Conservation (phyloP, 2,329 filamentous ascomycete species). For the Byssothecium circinans region DNA sequence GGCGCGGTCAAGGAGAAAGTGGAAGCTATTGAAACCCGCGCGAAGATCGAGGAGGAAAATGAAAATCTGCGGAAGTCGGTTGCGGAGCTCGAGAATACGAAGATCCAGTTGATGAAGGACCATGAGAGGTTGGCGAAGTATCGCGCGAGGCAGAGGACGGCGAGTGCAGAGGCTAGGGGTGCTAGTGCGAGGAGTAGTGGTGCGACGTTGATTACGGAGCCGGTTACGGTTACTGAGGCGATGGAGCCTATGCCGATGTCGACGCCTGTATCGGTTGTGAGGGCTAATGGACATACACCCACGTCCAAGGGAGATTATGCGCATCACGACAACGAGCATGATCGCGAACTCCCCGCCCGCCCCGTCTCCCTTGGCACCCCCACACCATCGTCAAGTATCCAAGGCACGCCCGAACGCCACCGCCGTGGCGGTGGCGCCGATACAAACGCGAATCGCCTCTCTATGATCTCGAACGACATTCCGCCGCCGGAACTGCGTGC, state of each 20-base stretch:
- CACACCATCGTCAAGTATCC: slow-evolving; percentile 16
- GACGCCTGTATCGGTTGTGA: too few species aligned
- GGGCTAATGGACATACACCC: too few species aligned
- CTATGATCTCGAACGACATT: slow-evolving; percentile 23
- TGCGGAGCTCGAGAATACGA: slow-evolving; percentile 28
- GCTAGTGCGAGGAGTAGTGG: slow-evolving; percentile 35
- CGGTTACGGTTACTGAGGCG: slow-evolving; percentile 6
- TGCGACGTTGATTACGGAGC: slow-evolving; percentile 31
- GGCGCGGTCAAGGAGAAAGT: slow-evolving; percentile 23
- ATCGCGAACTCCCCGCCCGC: slow-evolving; percentile 5
- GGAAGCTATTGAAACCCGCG: slow-evolving; percentile 15
- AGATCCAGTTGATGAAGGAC: slow-evolving; percentile 36
- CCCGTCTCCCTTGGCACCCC: slow-evolving; percentile 4
- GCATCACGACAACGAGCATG: too few species aligned
- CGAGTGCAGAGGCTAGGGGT: slow-evolving; percentile 19
- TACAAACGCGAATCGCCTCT: slow-evolving; percentile 17
- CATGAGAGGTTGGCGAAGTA: slow-evolving; percentile 33
- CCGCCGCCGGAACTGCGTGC: slow-evolving; percentile 24
- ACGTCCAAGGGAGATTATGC: too few species aligned
- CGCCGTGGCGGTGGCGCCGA: slow-evolving; percentile 16
- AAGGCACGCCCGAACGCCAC: slow-evolving; percentile 19
- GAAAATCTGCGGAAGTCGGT: slow-evolving; percentile 26
- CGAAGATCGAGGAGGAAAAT: slow-evolving; percentile 29
- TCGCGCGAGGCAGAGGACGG: slow-evolving; percentile 22
- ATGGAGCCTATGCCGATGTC: slow-evolving; percentile 11